These are phyloP conservation scores for Staphylotrichum tortipilum DNA, from an alignment of 495 filamentous ascomycete species.

Conservation along the genomic window DNA sequence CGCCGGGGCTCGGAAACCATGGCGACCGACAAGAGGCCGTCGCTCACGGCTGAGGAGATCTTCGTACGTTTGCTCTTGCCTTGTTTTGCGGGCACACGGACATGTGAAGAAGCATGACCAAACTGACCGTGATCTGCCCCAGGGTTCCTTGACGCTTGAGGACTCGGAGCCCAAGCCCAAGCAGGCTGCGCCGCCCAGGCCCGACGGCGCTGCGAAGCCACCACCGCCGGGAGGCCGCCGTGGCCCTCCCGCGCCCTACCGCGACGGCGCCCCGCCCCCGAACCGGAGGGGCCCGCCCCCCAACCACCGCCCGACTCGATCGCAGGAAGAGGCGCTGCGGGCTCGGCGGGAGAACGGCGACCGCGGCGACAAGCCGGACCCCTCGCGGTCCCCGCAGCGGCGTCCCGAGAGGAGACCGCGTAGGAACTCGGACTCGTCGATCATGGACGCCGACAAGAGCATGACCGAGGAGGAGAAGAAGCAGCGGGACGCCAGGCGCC, in stretches of 20 bases:
- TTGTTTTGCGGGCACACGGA: neutral
- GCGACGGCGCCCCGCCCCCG: conserved; percentile 46
- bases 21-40: conserved; percentile 43
- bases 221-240: conserved; percentile 33
- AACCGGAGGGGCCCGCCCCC: conserved; percentile 33
- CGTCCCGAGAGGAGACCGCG: conserved; percentile 50
- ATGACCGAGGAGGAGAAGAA: conserved; percentile 69
- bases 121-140: conserved; percentile 10
- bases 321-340: conserved; percentile 52
- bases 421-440: conserved; percentile 90
- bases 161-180: conserved; percentile 18
- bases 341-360: conserved; percentile 31
- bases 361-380: conserved; percentile 23
- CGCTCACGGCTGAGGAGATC: conserved; percentile 66
- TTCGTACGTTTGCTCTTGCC: conserved; percentile 89
- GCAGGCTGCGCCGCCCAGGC: conserved; percentile 25
- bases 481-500: conserved; percentile 59
- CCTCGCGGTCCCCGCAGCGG: conserved; percentile 31
- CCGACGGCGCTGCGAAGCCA: conserved; percentile 31
- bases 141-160: conserved; percentile 47
- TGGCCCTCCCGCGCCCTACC: conserved; percentile 31
- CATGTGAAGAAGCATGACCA: neutral
- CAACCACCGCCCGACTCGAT: conserved; percentile 51
- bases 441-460: conserved; percentile 57
- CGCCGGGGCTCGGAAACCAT: conserved; percentile 42